Evolutionary conservation across 2,329 filamentous ascomycete species (phyloP), one percentile per base, ranked within the genome.

Genomic region (Monosporascus sp.): DNA sequence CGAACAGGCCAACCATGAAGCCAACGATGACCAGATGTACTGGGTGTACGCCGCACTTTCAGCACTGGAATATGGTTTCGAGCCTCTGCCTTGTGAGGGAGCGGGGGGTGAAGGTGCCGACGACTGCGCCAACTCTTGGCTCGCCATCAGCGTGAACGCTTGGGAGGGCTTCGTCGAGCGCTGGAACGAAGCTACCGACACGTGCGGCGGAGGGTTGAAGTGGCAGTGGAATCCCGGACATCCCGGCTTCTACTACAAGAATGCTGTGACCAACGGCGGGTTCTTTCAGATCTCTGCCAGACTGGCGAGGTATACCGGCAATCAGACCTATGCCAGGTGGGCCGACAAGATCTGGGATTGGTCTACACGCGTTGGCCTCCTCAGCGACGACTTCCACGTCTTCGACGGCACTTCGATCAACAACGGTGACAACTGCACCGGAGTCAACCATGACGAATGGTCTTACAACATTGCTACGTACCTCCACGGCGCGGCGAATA

Each of bases 191-290:
- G 79, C 84, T 57, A 70, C 64, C 3, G 65, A 64, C 0, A 72
- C 70, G 6, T 85, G 82, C 60, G 72, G 70, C 17, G 81, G 81
- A 52, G 82, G 81, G 15, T 63, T 84, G 50, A 77, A 79, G 59
- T 83, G 80, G 79, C 82, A 86, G 66, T 81, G 85, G 52, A 81
- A 77, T 62, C 69, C 75, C 2, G 78, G 78, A 60, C 82, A 84
- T 54, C 69, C 67, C 6, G 82, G 83, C 9, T 86, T 82, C 65
- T 72, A 77, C 57, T 83, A 85, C 73, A 86, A 72, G 52, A 70
- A 71, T 50, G 55, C 66, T 17, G 65, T 70, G n/a, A 65, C 67
- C 39, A 71, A 71, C 54, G 68, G 65, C 8, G 63, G 67, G 11
- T 69, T 70, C 55, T 71, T 71, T 61, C 67, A 71, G 52, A 61